phyloP scores from a whole-genome alignment of 176 grass and related monocot species.

The Carex littledalei region DNA sequence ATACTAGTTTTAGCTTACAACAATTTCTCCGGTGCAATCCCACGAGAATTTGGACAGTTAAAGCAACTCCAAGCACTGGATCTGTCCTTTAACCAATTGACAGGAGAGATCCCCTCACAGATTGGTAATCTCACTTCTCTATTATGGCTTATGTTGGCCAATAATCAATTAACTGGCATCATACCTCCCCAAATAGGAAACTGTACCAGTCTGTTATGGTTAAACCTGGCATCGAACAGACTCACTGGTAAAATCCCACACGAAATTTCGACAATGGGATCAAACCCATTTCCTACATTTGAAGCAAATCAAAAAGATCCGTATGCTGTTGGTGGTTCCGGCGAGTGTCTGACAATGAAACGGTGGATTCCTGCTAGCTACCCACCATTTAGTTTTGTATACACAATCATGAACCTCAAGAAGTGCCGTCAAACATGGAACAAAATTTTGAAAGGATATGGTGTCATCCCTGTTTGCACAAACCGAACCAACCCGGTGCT shows the following conservation, averaged over 20 bases:
- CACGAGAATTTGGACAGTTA: slow-evolving; percentile 39
- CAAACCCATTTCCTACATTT: slow-evolving; percentile 57
- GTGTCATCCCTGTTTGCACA: slow-evolving; percentile 58
- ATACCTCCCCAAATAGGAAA: slow-evolving; percentile 75
- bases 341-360: slow-evolving; percentile 71
- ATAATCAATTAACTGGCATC: slow-evolving; percentile 55
- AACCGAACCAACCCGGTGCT: slow-evolving; percentile 40
- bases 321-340: slow-evolving; percentile 40
- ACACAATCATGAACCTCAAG: slow-evolving; percentile 56
- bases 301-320: slow-evolving; percentile 30
- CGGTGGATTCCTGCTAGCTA: slow-evolving; percentile 84
- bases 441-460: slow-evolving; percentile 62
- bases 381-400: slow-evolving; percentile 83
- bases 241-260: slow-evolving; percentile 49
- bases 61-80: slow-evolving; percentile 60
- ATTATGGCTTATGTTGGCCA: slow-evolving; percentile 82
- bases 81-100: slow-evolving; percentile 55
- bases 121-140: slow-evolving; percentile 85
- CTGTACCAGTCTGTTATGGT: slow-evolving; percentile 81
- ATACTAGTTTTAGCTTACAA: slow-evolving; percentile 60
- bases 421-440: slow-evolving; percentile 67
- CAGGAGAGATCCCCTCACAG: slow-evolving; percentile 38
- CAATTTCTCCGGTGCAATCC: slow-evolving; percentile 52
- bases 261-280: slow-evolving; percentile 55
- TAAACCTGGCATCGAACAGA: slow-evolving; percentile 66